These are phyloP conservation scores for Claviceps paspali DNA, from an alignment of 2,329 filamentous ascomycete species.

Conservation along the genomic window DNA sequence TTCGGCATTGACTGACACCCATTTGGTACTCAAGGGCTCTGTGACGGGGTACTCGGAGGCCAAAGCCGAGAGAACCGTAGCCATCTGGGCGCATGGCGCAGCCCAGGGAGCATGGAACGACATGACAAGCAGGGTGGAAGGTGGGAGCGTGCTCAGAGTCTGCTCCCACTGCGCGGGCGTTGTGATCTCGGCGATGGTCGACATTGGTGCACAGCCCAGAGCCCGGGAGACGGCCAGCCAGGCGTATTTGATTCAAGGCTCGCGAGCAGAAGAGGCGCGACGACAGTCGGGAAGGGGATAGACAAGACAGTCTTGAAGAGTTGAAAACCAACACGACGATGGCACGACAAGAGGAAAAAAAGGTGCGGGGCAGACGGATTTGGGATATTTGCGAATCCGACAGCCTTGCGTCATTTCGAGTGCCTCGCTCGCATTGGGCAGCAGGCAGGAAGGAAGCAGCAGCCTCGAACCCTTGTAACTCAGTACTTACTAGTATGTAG, in stretches of 20 bases:
- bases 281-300: too few species aligned
- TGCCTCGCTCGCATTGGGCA: too few species aligned
- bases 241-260: neutral
- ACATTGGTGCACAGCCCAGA: conserved; percentile 38
- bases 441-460: too few species aligned
- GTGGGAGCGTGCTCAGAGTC: conserved; percentile 48
- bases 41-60: conserved; percentile 68
- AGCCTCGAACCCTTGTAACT: too few species aligned
- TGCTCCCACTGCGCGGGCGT: conserved; percentile 58
- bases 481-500: too few species aligned
- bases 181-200: conserved; percentile 62
- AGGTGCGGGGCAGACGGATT: too few species aligned
- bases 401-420: too few species aligned
- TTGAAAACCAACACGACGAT: too few species aligned
- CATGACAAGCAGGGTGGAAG: conserved; percentile 62
- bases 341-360: too few species aligned
- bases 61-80: conserved; percentile 68
- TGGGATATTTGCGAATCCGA: too few species aligned
- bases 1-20: conserved; percentile 88
- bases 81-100: conserved; percentile 90
- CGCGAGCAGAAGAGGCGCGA: neutral
- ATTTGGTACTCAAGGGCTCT: conserved; percentile 53
- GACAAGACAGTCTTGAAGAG: too few species aligned
- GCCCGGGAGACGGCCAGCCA: neutral
- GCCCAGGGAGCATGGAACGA: conserved; percentile 98